These are phyloP conservation scores for Penicillium vulpinum DNA, from an alignment of 2,329 filamentous ascomycete genomes.

Conservation along the genomic window DNA sequence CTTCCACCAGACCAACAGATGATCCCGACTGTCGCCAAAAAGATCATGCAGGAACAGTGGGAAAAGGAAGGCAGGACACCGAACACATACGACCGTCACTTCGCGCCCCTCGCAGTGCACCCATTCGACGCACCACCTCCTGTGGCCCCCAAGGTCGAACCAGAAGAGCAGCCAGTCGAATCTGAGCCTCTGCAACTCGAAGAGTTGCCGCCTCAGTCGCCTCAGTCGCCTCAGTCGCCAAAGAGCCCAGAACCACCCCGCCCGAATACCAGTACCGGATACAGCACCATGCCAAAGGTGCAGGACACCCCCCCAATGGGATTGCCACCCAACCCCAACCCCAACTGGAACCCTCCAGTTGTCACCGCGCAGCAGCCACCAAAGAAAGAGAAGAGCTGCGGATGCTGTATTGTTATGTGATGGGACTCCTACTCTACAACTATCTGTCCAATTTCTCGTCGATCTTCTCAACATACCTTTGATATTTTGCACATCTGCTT, in stretches of 20 bases:
- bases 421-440: slow-evolving; percentile 10
- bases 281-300: slow-evolving; percentile 53
- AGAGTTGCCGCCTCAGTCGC: slow-evolving; percentile 23
- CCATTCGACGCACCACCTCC: slow-evolving; percentile 34
- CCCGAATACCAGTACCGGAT: slow-evolving; percentile 48
- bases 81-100: slow-evolving; percentile 81
- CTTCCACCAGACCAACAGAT: slow-evolving; percentile 94
- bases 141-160: slow-evolving; percentile 17
- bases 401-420: slow-evolving; percentile 76
- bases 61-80: slow-evolving; percentile 87
- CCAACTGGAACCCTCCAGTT: slow-evolving; percentile 46
- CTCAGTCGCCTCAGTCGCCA: slow-evolving; percentile 26
- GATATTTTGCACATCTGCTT: slow-evolving; percentile 15
- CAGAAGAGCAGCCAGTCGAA: slow-evolving; percentile 5
- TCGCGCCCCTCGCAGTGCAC: slow-evolving; percentile 68
- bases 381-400: slow-evolving; percentile 56
- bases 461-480: slow-evolving; percentile 17
- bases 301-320: slow-evolving; percentile 39
- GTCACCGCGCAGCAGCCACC: slow-evolving; percentile 56
- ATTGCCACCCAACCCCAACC: slow-evolving; percentile 39
- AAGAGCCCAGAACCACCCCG: slow-evolving; percentile 37
- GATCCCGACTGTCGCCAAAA: slow-evolving; percentile 86
- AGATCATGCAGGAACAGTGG: slow-evolving; percentile 93
- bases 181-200: slow-evolving; percentile 11
- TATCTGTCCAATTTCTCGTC: slow-evolving; percentile 16